Percentiles rank a stretch among this genome's conserved stretches.
phyloP scores from a whole-genome alignment of 2,329 filamentous ascomycete genomes.

The Aspergillus oerlinghausenensis region DNA sequence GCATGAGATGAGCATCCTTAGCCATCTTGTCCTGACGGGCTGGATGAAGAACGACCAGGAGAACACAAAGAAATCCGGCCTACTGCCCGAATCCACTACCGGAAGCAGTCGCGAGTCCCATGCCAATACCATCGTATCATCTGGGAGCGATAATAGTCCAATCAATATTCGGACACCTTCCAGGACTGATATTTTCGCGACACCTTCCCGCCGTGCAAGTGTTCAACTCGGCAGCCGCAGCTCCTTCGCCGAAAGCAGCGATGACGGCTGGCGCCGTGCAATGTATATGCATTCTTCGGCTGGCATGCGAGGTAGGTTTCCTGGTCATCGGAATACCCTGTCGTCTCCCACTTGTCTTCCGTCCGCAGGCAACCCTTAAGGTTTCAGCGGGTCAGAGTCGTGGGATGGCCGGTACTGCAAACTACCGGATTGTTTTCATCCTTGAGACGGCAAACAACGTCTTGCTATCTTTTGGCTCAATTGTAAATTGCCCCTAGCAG shows the following conservation, averaged over 20 bases:
- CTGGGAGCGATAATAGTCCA: neutral
- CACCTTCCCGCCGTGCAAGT: constrained; percentile 13
- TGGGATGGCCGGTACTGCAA: neutral
- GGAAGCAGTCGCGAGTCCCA: neutral
- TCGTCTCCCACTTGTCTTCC: constrained; percentile 19
- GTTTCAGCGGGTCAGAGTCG: neutral
- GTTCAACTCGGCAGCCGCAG: constrained; percentile 1
- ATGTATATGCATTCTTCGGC: constrained; percentile 8
- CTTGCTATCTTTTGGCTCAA: neutral
- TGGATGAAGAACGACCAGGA: constrained; percentile 12
- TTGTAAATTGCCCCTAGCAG: neutral
- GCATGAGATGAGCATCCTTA: constrained; percentile 19
- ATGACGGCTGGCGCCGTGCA: constrained; percentile 10
- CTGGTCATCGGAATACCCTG: constrained; percentile 17
- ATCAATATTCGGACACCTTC: constrained; percentile 4
- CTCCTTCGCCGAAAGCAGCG: constrained; percentile 1
- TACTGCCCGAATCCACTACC: neutral
- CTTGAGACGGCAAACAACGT: neutral
- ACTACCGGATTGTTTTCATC: neutral
- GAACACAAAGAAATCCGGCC: neutral
- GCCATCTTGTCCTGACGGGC: constrained; percentile 18
- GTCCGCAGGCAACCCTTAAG: constrained; percentile 3
- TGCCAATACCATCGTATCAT: constrained; percentile 3
- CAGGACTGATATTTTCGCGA: constrained; percentile 3
- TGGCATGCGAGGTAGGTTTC: constrained; percentile 2